Evolutionary conservation across 768 basidiomycete species (phyloP), one percentile per base, ranked within the genome.

Genomic region (Leucosporidium creatinivorum): DNA sequence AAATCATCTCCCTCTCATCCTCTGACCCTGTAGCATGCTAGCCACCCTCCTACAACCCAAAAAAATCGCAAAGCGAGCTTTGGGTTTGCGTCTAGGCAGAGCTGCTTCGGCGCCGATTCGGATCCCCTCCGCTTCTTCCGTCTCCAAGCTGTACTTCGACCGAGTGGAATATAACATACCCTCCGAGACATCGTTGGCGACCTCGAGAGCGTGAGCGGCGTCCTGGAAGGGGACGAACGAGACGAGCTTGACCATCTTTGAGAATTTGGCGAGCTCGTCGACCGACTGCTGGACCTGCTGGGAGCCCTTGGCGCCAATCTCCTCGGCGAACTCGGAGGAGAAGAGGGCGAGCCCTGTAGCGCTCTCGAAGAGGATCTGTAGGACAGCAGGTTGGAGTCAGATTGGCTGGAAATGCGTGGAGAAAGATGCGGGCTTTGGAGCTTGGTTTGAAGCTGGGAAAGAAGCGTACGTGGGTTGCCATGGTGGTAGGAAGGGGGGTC

Each of bases 311-410:
- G 39, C 39, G 26, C 87, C 94, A 77, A 97, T 87, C 69, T 92
- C 86, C 79, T 97, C 94, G 61, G 85, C 82, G 58, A 91, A 84
- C 73, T 89, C 89, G 71, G 87, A 86, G 77, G 93, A 85, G 78
- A 96, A 94, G 64, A 96, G 82, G 61, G 91, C 91, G 83, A 93
- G 93, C 61, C 93, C 93, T 31, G 92, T 92, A 64, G 93, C 86
- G 7, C 89, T 87, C 80, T 97, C 93, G 81, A 93, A 93, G 66
- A 97, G 85, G 67, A 89, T 83, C 80, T 97, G 92, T 18, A 89
- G 89, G 68, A 18, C 19, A 13, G 36, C 12, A 44, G 13, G 12
- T 25, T 25, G n/a, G 10, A 12, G 57, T 44, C 17, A 39, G 39
- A 31, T 31, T 36, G 47, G 17, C 7, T 31, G 2, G 4, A 31